Percentiles rank a stretch among this genome's conserved stretches.
Conservation (phyloP, 2,329 filamentous ascomycete genomes). For the Botrytis fabae region DNA sequence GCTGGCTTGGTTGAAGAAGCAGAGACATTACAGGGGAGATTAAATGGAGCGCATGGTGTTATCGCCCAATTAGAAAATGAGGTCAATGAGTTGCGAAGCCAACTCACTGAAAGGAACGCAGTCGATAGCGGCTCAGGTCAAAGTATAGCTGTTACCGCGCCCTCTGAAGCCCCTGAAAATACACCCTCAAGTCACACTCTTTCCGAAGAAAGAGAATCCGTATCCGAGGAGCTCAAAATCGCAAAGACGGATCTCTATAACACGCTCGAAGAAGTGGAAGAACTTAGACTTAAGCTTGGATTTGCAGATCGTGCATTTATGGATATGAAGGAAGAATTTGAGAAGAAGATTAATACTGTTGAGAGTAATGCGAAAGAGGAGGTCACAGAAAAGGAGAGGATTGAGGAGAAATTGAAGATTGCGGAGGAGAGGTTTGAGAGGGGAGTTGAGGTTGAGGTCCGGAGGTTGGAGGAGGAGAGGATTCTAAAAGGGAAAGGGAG, state of each 20-base stretch:
- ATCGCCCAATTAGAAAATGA: not conserved
- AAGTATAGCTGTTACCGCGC: not conserved
- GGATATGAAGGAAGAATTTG: conserved; percentile 10
- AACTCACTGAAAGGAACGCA: not conserved
- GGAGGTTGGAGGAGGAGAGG: not conserved
- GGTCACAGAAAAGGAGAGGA: not conserved
- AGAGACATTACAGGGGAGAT: conserved; percentile 16
- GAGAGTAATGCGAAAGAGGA: not conserved
- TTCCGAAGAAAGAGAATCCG: not conserved
- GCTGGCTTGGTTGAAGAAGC: conserved; percentile 6
- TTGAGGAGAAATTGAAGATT: conserved; percentile 1
- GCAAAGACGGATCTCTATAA: conserved; percentile 19
- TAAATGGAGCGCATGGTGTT: conserved; percentile 10
- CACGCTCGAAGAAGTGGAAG: conserved; percentile 20
- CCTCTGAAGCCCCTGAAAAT: not conserved
- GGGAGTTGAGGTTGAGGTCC: not conserved
- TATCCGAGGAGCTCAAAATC: not conserved
- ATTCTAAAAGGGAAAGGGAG: not conserved
- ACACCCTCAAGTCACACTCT: not conserved
- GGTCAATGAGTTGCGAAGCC: not conserved
- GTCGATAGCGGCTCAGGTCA: not conserved
- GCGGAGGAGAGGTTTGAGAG: not conserved
- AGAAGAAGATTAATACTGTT: not conserved
- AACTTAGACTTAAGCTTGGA: not conserved
- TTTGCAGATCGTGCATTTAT: not conserved